Evolutionary conservation across 768 basidiomycete species (phyloP), one percentile per base, ranked within the genome.

Genomic region (Lyophyllum semitale): DNA sequence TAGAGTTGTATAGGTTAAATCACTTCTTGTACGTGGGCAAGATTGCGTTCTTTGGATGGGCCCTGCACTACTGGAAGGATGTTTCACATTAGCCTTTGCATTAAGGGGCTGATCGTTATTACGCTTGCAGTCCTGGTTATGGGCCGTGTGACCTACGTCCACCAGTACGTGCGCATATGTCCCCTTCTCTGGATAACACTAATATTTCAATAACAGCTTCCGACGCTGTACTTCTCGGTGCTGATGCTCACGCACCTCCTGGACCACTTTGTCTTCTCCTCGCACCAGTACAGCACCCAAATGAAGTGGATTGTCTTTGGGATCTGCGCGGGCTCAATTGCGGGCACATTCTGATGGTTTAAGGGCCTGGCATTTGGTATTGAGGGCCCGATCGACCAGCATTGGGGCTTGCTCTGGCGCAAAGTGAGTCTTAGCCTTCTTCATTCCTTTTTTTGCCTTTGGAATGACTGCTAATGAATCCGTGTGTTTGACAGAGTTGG

Each of bases 341-440:
- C 96, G 7, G 77, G 76, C n/a, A 83, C 81, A 51, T 99, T 97
- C 78, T 96, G 91, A 91, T 96, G 93, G 94, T 98, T 97, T 76
- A 89, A 80, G 60, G 88, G 84, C 20, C 71, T 96, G 29, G 91
- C 94, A 2, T 94, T 92, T 71, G 96, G 97, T 1, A 90, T 98
- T 43, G 82, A 89, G n/a, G 97, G 96, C 0, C 90, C 94, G 2
- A 77, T 97, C 53, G 80, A 78, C 54, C 83, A 94, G 0, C 84
- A 93, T 63, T 83, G 81, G 81, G 93, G 94, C 0, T 73, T 94
- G 58, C 65, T 72, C 57, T 97, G 94, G 95, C 81, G 94, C 37
- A 76, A 80, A 72, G 82, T 84, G 53, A 9, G 80, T 68, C 23
- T 33, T 38, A 35, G 48, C 18, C 9, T 47, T 51, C 27, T 30